Percentiles rank a stretch among this genome's conserved stretches.
Evolutionary conservation across 345 rosid genomes (phyloP).

Genomic region (Aethionema arabicum): DNA sequence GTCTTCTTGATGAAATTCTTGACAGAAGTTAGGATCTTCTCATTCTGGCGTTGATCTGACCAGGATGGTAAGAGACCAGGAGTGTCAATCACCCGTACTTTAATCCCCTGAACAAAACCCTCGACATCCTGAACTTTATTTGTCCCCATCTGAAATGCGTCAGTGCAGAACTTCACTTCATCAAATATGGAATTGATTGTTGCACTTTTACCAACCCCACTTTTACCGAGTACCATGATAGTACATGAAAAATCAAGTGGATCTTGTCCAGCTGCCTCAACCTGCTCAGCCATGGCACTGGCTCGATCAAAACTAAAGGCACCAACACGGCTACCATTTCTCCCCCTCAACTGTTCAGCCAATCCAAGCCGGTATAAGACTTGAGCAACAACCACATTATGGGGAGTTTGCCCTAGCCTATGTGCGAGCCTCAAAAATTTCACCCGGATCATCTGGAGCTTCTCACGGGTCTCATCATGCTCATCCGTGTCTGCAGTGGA

Average conservation of each 20-base stretch:
- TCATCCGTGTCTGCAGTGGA: slow-evolving; percentile 70
- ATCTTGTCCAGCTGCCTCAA: slow-evolving; percentile 90
- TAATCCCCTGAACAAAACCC: slow-evolving; percentile 96
- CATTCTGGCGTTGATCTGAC: slow-evolving; percentile 92
- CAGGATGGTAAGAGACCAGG: slow-evolving; percentile 95
- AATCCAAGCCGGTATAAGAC: slow-evolving; percentile 94
- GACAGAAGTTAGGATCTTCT: slow-evolving; percentile 82
- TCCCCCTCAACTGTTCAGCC: slow-evolving; percentile 95
- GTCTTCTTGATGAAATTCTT: slow-evolving; percentile 78
- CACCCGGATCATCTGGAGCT: slow-evolving; percentile 96
- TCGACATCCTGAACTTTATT: slow-evolving; percentile 92
- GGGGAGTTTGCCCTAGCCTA: slow-evolving; percentile 98
- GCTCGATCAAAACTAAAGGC: slow-evolving; percentile 99
- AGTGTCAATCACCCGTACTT: slow-evolving; percentile 95
- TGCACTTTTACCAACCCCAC: slow-evolving; percentile 98
- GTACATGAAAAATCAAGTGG: slow-evolving; percentile 99
- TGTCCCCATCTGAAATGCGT: slow-evolving; percentile 90
- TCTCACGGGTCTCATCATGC: slow-evolving; percentile 91
- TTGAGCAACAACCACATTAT: slow-evolving; percentile 99
- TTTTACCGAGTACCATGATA: slow-evolving; percentile 96
- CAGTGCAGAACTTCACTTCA: slow-evolving; percentile 78
- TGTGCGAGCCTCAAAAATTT: slow-evolving; percentile 95
- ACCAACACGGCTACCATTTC: slow-evolving; percentile 99
- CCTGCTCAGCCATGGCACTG: slow-evolving; percentile 97
- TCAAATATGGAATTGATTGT: slow-evolving; percentile 97